Evolutionary conservation across 2,329 filamentous ascomycete genomes (phyloP).

Genomic region (Colletotrichum spinosum): DNA sequence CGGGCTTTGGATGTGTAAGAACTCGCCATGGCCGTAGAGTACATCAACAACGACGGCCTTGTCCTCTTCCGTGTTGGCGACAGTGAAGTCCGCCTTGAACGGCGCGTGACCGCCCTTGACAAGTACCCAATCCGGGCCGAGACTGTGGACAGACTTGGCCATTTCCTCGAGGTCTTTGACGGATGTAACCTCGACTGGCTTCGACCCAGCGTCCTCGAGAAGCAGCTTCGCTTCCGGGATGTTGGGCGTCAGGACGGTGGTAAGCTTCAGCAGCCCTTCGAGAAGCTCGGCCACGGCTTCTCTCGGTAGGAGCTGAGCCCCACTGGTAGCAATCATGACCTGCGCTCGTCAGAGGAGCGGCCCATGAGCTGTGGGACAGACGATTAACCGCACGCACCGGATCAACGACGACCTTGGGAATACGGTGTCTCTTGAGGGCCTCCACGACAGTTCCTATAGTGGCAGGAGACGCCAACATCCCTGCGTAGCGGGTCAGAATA

Average conservation of each 20-base stretch:
- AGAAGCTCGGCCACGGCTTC: constrained; percentile 73
- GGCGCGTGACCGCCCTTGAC: constrained; percentile 94
- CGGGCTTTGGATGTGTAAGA: constrained; percentile 73
- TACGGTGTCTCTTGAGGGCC: constrained; percentile 67
- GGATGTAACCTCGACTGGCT: constrained; percentile 57
- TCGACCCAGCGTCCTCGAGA: constrained; percentile 62
- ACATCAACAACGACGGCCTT: constrained; percentile 80
- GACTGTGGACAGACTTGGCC: constrained; percentile 71
- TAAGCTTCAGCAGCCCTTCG: constrained; percentile 70
- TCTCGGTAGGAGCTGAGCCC: constrained; percentile 74
- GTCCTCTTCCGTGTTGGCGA: constrained; percentile 69
- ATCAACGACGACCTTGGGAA: constrained; percentile 75
- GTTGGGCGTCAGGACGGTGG: constrained; percentile 81
- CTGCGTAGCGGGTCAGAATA: constrained; percentile 53
- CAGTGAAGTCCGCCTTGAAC: constrained; percentile 71
- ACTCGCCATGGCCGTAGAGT: constrained; percentile 70
- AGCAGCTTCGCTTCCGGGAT: constrained; percentile 79
- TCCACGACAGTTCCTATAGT: constrained; percentile 77
- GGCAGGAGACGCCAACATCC: constrained; percentile 83
- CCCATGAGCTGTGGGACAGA: not conserved
- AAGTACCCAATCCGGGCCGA: constrained; percentile 85
- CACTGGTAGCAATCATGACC: constrained; percentile 95
- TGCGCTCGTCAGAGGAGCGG: constrained; percentile 47
- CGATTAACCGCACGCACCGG: constrained; percentile 52
- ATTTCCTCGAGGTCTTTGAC: constrained; percentile 76